phyloP scores from a whole-genome alignment of 352 stramenopile genomes.

The Pythium graminicola region DNA sequence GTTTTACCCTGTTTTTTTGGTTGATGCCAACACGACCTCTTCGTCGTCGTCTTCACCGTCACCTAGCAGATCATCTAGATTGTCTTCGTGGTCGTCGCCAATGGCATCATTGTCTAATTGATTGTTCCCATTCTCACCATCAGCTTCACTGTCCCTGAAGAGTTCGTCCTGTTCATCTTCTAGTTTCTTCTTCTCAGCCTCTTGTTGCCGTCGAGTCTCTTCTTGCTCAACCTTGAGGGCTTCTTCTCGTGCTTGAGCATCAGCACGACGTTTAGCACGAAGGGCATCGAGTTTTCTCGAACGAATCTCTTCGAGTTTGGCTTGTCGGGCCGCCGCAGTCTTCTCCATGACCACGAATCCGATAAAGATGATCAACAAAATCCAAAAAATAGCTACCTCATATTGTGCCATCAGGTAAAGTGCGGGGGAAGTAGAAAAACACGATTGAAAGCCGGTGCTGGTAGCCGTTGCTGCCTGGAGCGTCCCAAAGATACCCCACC shows the following conservation, averaged over 20 bases:
- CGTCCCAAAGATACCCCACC: conserved; percentile 65
- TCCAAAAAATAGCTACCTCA: conserved; percentile 61
- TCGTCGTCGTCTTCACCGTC: conserved; percentile 18
- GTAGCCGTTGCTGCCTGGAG: conserved; percentile 49
- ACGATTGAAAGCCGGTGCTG: conserved; percentile 58
- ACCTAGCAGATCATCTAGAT: conserved; percentile 16
- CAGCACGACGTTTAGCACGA: conserved; percentile 24
- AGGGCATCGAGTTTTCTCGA: conserved; percentile 35
- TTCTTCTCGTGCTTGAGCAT: conserved; percentile 31
- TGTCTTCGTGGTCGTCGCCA: conserved; percentile 17
- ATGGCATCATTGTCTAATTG: conserved; percentile 11
- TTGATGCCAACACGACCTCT: conserved; percentile 18
- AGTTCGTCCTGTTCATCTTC: conserved; percentile 35
- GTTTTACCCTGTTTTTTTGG: background rate
- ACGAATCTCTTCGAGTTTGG: conserved; percentile 20
- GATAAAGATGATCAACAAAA: conserved; percentile 38
- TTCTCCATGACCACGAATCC: conserved; percentile 52
- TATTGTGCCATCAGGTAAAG: conserved; percentile 69
- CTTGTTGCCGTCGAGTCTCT: conserved; percentile 32
- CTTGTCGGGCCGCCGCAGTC: conserved; percentile 21
- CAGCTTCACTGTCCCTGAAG: conserved; percentile 34
- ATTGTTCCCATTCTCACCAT: conserved; percentile 18
- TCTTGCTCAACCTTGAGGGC: conserved; percentile 30
- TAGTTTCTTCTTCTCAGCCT: conserved; percentile 35
- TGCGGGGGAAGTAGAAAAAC: conserved; percentile 53